Evolutionary conservation across 169 alveolate species (phyloP).

Genomic region (Plasmodium billcollinsi): DNA sequence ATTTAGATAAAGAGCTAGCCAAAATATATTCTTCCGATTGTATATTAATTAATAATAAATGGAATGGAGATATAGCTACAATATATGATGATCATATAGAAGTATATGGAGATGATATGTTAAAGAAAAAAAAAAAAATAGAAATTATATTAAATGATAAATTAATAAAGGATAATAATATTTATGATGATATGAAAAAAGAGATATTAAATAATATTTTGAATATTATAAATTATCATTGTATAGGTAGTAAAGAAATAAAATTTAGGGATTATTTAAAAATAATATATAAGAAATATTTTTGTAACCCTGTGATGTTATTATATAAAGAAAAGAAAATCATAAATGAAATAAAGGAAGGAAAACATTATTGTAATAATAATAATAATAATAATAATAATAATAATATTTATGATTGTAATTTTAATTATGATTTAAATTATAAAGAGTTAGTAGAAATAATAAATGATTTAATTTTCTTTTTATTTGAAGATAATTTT

Average conservation of each 20-base stretch:
- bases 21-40: constrained; percentile 26
- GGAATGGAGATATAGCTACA: constrained; percentile 13
- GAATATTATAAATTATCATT: not conserved
- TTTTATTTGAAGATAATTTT: constrained; percentile 52
- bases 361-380: not conserved
- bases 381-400: not conserved
- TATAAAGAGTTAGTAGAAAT: not conserved
- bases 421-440: not conserved
- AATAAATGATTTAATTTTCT: constrained; percentile 21
- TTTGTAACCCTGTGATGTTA: not conserved
- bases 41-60: constrained; percentile 16
- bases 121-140: not conserved
- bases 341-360: not conserved
- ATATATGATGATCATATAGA: not conserved
- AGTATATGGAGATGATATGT: not conserved
- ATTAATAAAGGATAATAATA: not conserved
- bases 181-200: not conserved
- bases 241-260: not conserved
- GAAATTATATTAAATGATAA: not conserved
- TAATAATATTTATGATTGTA: not conserved
- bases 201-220: not conserved
- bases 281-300: not conserved
- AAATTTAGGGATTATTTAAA: not conserved
- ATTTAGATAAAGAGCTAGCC: not conserved
- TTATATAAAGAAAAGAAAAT: not conserved